phyloP scores from a whole-genome alignment of 2,329 filamentous ascomycete genomes.

The Aspergillaceae sp. region DNA sequence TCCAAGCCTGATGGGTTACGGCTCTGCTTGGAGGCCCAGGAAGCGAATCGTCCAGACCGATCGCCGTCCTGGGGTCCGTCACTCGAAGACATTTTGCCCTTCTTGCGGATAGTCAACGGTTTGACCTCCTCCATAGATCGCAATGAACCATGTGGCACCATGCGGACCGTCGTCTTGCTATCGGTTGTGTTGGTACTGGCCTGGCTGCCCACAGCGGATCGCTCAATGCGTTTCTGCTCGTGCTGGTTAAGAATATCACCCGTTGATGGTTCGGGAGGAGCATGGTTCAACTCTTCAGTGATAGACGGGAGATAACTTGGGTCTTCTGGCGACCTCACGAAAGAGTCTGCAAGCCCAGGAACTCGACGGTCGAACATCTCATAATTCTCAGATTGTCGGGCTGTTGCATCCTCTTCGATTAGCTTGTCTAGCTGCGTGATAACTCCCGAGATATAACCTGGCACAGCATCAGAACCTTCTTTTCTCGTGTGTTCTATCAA shows the following conservation, averaged over 20 bases:
- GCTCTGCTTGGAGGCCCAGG: slow-evolving; percentile 17
- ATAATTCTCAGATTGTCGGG: slow-evolving; percentile 2
- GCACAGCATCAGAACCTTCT: slow-evolving; percentile 37
- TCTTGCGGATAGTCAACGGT: slow-evolving; percentile 50
- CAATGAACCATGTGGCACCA: slow-evolving; percentile 47
- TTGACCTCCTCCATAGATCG: slow-evolving; percentile 38
- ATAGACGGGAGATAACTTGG: slow-evolving; percentile 40
- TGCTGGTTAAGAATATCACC: no score
- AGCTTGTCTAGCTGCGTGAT: slow-evolving; percentile 52
- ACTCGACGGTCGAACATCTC: slow-evolving; percentile 4
- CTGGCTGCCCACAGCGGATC: slow-evolving; percentile 1
- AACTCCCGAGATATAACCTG: slow-evolving; percentile 49
- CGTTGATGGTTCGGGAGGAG: not conserved
- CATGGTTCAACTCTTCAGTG: slow-evolving; percentile 37
- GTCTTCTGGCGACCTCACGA: slow-evolving; percentile 10
- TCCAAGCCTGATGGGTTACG: slow-evolving; percentile 28
- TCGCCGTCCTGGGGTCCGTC: not conserved
- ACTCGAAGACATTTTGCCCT: slow-evolving; percentile 12
- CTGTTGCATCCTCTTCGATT: slow-evolving; percentile 36
- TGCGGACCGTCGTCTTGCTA: slow-evolving; percentile 43
- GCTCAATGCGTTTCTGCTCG: no score
- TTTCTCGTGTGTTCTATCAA: slow-evolving; percentile 45
- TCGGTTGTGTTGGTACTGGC: slow-evolving; percentile 10
- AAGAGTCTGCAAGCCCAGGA: slow-evolving; percentile 10
- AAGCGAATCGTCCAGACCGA: slow-evolving; percentile 5